Evolutionary conservation across 805 yeast genomes (phyloP).

Genomic region (Phaffomyces thermotolerans): DNA sequence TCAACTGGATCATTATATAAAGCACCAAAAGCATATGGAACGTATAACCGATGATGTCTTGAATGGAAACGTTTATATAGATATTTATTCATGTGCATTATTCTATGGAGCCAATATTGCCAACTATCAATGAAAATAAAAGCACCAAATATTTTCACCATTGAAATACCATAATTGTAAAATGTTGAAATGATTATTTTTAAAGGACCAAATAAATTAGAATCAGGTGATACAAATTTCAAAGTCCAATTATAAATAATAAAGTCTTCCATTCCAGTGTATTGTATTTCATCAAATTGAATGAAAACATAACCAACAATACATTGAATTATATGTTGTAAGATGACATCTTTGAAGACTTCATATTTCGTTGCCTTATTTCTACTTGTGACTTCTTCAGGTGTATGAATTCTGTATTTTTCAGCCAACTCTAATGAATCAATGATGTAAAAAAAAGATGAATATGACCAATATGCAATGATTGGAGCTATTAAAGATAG

Average conservation of each 20-base stretch:
- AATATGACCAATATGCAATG: conserved; percentile 75
- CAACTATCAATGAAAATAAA: conserved; percentile 82
- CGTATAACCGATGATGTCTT: conserved; percentile 88
- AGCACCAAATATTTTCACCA: conserved; percentile 50
- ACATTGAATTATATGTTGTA: conserved; percentile 83
- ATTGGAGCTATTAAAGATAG: conserved; percentile 72
- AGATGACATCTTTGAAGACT: conserved; percentile 72
- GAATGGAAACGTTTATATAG: conserved; percentile 83
- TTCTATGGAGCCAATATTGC: conserved; percentile 88
- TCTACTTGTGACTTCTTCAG: conserved; percentile 70
- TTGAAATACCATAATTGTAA: conserved; percentile 61
- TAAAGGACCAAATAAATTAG: conserved; percentile 31
- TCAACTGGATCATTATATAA: conserved; percentile 90
- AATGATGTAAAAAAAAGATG: conserved; percentile 64
- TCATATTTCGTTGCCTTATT: conserved; percentile 66
- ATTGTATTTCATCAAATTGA: conserved; percentile 48
- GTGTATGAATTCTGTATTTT: conserved; percentile 83
- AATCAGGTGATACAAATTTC: conserved; percentile 1
- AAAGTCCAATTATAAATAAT: conserved; percentile 38
- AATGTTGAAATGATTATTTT: conserved; percentile 29
- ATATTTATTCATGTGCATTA: conserved; percentile 76
- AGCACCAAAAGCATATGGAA: conserved; percentile 96
- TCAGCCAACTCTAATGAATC: conserved; percentile 75
- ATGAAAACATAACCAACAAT: conserved; percentile 54
- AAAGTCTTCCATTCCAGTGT: conserved; percentile 44